phyloP scores from a whole-genome alignment of 75 land plant genomes.

The Cupressus sempervirens region DNA sequence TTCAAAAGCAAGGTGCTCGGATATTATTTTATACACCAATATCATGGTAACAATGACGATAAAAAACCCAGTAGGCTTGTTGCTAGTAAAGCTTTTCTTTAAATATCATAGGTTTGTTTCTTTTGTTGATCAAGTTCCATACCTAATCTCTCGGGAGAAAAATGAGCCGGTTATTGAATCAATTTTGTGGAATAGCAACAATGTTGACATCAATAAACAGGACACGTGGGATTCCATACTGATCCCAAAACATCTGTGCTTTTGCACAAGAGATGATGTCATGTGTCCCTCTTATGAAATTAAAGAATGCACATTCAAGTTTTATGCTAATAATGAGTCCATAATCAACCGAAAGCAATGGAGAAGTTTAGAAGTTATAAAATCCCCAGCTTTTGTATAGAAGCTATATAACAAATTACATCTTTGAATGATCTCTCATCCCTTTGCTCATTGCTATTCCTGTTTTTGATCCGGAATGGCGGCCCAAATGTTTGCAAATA shows the following conservation, averaged over 20 bases:
- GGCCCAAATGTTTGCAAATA: slow-evolving; percentile 76
- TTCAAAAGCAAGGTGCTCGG: neutral
- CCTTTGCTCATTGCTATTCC: slow-evolving; percentile 67
- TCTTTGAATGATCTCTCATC: slow-evolving; percentile 46
- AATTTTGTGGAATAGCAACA: neutral
- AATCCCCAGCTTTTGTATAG: neutral
- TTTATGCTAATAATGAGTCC: neutral
- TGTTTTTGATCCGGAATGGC: slow-evolving; percentile 83
- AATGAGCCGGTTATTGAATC: neutral
- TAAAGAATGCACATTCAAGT: neutral
- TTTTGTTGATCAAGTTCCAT: neutral
- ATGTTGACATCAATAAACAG: neutral
- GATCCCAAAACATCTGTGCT: slow-evolving; percentile 1
- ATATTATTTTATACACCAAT: neutral
- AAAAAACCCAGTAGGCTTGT: neutral
- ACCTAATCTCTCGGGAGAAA: neutral
- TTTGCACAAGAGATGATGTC: neutral
- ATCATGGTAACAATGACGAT: neutral
- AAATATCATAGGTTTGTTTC: neutral
- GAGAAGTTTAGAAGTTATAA: neutral
- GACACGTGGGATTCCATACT: neutral
- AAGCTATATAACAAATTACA: slow-evolving; percentile 12
- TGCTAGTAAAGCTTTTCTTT: neutral
- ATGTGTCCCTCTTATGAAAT: neutral
- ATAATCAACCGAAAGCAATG: neutral